Evolutionary conservation across 805 yeast species (phyloP).

Genomic region (Saccharomyces mikatae): DNA sequence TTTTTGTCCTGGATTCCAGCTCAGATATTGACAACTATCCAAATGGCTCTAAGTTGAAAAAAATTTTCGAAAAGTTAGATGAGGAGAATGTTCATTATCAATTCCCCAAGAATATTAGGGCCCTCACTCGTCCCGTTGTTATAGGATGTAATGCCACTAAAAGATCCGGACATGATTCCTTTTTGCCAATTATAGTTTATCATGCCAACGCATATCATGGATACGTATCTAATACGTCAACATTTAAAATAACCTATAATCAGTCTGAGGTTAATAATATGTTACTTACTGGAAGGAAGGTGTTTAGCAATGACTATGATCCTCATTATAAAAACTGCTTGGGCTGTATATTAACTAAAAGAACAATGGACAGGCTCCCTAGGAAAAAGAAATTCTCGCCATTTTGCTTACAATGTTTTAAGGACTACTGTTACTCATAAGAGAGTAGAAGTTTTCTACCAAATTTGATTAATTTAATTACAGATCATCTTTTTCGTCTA

Average conservation of each 20-base stretch:
- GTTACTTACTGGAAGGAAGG: constrained; percentile 44
- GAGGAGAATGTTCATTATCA: constrained; percentile 6
- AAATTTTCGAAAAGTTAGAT: constrained; percentile 25
- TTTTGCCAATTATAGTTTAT: constrained; percentile 46
- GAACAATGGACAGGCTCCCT: constrained; percentile 37
- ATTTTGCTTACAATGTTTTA: constrained; percentile 33
- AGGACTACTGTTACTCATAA: constrained; percentile 32
- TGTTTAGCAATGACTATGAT: constrained; percentile 41
- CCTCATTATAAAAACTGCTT: constrained; percentile 39
- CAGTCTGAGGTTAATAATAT: constrained; percentile 36
- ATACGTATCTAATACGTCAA: constrained; percentile 46
- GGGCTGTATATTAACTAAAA: constrained; percentile 49
- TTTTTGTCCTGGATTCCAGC: constrained; percentile 54
- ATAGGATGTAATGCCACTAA: constrained; percentile 60
- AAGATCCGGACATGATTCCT: constrained; percentile 10
- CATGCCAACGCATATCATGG: constrained; percentile 38
- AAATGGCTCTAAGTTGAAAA: constrained; percentile 46
- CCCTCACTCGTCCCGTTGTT: constrained; percentile 48
- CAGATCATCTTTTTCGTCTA: not conserved
- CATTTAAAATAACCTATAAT: constrained; percentile 47
- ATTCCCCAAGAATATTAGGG: constrained; percentile 18
- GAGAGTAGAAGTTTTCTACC: not conserved
- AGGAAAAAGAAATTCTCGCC: constrained; percentile 19
- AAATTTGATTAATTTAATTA: not conserved
- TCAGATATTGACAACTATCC: constrained; percentile 50